Percentiles rank a stretch among this genome's conserved stretches.
Conservation (phyloP, 1,139 yeast species). For the Yamadazyma atmosphaerica region DNA sequence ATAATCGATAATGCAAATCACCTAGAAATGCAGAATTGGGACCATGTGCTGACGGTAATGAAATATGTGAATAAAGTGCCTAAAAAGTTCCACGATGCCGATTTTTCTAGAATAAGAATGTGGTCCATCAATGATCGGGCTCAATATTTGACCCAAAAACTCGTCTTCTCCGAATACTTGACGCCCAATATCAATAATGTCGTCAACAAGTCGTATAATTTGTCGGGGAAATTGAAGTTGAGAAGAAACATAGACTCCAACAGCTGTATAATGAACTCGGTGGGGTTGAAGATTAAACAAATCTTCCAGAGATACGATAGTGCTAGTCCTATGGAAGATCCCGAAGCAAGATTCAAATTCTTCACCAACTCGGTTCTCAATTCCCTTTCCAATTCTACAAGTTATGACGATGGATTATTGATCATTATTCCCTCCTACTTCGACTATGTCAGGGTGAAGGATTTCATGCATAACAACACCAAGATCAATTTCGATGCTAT, state of each 20-base stretch:
- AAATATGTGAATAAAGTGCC: conserved; percentile 78
- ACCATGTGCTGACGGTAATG: conserved; percentile 71
- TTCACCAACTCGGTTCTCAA: conserved; percentile 77
- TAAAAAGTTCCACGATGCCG: conserved; percentile 75
- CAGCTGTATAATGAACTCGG: conserved; percentile 50
- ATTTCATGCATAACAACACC: conserved; percentile 66
- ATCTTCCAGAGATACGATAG: conserved; percentile 69
- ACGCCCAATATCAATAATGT: conserved; percentile 82
- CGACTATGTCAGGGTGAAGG: conserved; percentile 79
- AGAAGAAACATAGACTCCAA: conserved; percentile 37
- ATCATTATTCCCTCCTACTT: conserved; percentile 83
- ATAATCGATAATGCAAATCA: conserved; percentile 84
- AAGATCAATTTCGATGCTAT: conserved; percentile 61
- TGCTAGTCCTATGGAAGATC: conserved; percentile 60
- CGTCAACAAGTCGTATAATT: conserved; percentile 57
- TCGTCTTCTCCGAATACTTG: conserved; percentile 68
- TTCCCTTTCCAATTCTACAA: conserved; percentile 55
- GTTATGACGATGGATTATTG: conserved; percentile 72
- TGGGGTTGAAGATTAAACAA: conserved; percentile 64
- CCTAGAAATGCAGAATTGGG: conserved; percentile 92
- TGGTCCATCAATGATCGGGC: conserved; percentile 90
- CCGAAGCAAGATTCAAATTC: conserved; percentile 77
- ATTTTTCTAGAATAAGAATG: conserved; percentile 87
- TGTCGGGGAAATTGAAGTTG: conserved; percentile 66
- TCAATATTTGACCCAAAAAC: conserved; percentile 70